Percentiles rank a stretch among this genome's conserved stretches.
phyloP scores from a whole-genome alignment of 23 red algal genomes.

The Gracilaria gracilis region DNA sequence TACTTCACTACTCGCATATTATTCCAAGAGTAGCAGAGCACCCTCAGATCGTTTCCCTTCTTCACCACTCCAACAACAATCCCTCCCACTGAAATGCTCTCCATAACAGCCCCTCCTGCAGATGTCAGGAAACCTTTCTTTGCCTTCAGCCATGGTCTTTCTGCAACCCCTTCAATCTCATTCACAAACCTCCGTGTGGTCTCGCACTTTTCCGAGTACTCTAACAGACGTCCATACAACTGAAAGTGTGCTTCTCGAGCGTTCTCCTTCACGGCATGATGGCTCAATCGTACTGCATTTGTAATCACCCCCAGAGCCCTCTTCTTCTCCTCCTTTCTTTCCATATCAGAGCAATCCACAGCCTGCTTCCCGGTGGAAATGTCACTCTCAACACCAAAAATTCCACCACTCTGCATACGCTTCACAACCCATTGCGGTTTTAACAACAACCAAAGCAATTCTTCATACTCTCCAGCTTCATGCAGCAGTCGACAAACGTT shows the following conservation, averaged over 20 bases:
- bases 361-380: no score
- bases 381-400: no score
- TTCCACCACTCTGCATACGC: no score
- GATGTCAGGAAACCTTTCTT: background rate
- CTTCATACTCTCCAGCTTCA: background rate
- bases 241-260: background rate
- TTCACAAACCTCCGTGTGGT: background rate
- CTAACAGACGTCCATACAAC: background rate
- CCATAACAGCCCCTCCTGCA: background rate
- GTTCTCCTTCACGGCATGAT: background rate
- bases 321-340: no score
- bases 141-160: background rate
- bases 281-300: no score
- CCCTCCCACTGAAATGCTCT: background rate
- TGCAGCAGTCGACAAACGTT: background rate
- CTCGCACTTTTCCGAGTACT: background rate
- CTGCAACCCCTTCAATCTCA: background rate
- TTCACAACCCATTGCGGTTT: no score
- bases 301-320: no score
- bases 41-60: background rate
- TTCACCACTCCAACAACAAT: background rate
- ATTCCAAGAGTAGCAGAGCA: no score
- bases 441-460: background rate
- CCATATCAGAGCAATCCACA: no score
- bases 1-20: no score